Conservation (phyloP, 1,284 basidiomycete species). For the Termitomyces sp. region DNA sequence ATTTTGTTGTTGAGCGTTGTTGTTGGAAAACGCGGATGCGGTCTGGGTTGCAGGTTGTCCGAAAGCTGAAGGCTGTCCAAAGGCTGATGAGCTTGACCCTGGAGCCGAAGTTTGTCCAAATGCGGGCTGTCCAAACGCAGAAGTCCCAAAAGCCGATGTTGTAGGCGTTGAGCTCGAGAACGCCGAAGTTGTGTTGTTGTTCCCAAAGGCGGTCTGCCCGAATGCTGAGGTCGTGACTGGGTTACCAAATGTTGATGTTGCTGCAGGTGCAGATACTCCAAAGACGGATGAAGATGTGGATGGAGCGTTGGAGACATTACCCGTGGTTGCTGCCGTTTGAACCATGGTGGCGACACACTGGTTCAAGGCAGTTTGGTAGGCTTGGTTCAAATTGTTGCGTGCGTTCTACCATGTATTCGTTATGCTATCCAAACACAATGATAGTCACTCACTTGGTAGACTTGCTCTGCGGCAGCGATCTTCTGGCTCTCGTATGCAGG, state of each 20-base stretch:
- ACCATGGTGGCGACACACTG: conserved; percentile 23
- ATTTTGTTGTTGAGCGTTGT: conserved; percentile 18
- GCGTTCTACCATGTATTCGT: conserved; percentile 32
- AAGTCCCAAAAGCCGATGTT: conserved; percentile 24
- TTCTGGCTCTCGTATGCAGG: conserved; percentile 47
- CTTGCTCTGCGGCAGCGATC: conserved; percentile 35
- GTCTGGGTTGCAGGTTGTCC: conserved; percentile 26
- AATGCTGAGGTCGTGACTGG: background rate
- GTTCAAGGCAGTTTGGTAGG: conserved; percentile 48
- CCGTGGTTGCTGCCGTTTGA: background rate
- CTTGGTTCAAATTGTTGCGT: conserved; percentile 40
- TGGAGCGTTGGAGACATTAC: background rate
- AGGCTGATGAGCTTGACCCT: conserved; percentile 24
- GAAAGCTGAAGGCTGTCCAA: conserved; percentile 41
- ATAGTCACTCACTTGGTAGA: conserved; percentile 24
- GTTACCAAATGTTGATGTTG: conserved; percentile 1
- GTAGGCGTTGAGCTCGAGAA: conserved; percentile 29
- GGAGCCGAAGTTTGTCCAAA: conserved; percentile 20
- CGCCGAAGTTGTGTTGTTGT: conserved; percentile 10
- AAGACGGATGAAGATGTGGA: conserved; percentile 10
- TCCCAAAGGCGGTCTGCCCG: conserved; percentile 23
- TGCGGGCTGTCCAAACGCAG: conserved; percentile 23
- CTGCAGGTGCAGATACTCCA: conserved; percentile 4
- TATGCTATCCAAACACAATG: background rate
- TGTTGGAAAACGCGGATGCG: conserved; percentile 23